Evolutionary conservation across 2,329 filamentous ascomycete species (phyloP).

Genomic region (Botryotinia globosa): DNA sequence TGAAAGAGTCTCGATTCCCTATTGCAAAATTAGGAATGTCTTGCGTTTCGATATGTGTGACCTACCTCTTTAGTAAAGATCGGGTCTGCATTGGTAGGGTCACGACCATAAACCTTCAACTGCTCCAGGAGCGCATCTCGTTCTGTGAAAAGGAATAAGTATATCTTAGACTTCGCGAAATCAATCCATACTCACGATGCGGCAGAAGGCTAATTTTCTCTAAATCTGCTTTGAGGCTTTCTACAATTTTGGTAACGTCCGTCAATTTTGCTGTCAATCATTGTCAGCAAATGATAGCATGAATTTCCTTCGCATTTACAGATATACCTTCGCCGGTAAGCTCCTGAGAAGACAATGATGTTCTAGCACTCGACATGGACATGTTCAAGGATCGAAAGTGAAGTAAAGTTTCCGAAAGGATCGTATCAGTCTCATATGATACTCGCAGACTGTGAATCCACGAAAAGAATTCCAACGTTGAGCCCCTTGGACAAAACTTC

Average conservation of each 20-base stretch:
- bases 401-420: not conserved
- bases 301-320: not conserved
- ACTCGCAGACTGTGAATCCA: not conserved
- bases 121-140: conserved; percentile 60
- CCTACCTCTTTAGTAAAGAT: conserved; percentile 79
- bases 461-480: not conserved
- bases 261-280: conserved; percentile 59
- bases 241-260: conserved; percentile 64
- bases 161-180: not conserved
- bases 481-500: not conserved
- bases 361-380: conserved; percentile 24
- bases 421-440: not conserved
- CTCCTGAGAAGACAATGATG: conserved; percentile 28
- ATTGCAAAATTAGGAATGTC: conserved; percentile 24
- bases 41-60: conserved; percentile 12
- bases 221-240: conserved; percentile 61
- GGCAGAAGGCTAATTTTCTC: conserved; percentile 55
- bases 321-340: conserved; percentile 31
- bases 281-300: conserved; percentile 21
- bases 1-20: conserved; percentile 74
- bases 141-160: conserved; percentile 47
- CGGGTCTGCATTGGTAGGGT: conserved; percentile 67
- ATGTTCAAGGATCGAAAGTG: conserved; percentile 17
- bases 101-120: conserved; percentile 76
- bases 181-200: conserved; percentile 50